Conservation (phyloP, 495 filamentous ascomycete species). For the Evernia prunastri region DNA sequence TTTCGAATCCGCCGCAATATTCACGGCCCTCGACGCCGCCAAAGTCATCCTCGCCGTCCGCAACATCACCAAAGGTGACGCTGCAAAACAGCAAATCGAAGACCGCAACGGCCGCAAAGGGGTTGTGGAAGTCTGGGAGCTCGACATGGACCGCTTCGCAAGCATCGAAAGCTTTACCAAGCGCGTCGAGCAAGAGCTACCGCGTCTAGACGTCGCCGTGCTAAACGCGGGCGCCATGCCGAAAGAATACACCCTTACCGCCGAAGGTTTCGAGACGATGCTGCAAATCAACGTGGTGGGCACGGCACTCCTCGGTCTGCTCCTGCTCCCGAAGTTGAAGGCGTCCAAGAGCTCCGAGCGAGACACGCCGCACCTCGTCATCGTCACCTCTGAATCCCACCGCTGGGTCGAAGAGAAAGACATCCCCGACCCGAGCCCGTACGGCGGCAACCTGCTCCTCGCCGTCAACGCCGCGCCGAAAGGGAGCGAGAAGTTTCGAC, state of each 20-base stretch:
- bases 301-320: slow-evolving; percentile 47
- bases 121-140: slow-evolving; percentile 1
- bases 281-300: slow-evolving; percentile 56
- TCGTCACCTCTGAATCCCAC: background rate
- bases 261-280: slow-evolving; percentile 48
- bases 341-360: background rate
- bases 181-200: slow-evolving; percentile 11
- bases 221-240: slow-evolving; percentile 44
- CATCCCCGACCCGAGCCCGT: background rate
- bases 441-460: background rate
- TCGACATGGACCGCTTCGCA: slow-evolving; percentile 49
- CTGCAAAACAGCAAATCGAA: background rate
- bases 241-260: slow-evolving; percentile 31
- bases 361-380: background rate
- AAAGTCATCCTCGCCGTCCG: slow-evolving; percentile 41
- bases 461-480: background rate
- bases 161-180: slow-evolving; percentile 44
- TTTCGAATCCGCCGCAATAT: slow-evolving; percentile 29
- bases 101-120: background rate
- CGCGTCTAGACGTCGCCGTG: slow-evolving; percentile 39
- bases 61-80: slow-evolving; percentile 10
- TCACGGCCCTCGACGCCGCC: slow-evolving; percentile 33
- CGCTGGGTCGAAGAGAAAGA: background rate
- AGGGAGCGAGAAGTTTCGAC: background rate
- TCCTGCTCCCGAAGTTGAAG: slow-evolving; percentile 42